A percentile compares a stretch with the other conserved stretches of the same genome.
Conservation (phyloP, 768 basidiomycete species). For the Rossbeevera mucosa region DNA sequence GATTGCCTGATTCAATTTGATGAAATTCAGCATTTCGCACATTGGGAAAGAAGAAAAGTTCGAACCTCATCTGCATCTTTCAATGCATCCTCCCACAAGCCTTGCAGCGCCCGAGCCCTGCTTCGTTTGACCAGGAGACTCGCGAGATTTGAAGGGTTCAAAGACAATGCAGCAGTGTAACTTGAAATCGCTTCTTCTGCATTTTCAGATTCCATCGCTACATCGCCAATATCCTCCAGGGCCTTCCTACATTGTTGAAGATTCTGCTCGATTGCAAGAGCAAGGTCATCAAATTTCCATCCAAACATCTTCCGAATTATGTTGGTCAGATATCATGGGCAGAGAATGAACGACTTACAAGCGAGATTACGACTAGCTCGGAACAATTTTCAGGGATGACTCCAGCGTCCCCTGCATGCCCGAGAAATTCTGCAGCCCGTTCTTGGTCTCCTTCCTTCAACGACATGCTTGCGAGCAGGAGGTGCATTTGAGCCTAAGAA, state of each 20-base stretch:
- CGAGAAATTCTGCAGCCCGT: not conserved
- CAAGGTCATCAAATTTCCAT: constrained; percentile 9
- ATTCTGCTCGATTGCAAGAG: not conserved
- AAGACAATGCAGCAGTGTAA: constrained; percentile 1
- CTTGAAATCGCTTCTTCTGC: not conserved
- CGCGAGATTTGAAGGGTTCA: not conserved
- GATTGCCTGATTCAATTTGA: not conserved
- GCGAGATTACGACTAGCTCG: constrained; percentile 2
- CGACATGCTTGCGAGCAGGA: not conserved
- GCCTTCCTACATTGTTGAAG: not conserved
- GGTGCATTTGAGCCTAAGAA: constrained; percentile 5
- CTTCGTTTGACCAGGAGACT: constrained; percentile 9
- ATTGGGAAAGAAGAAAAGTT: no score
- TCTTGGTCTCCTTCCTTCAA: not conserved
- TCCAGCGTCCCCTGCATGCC: not conserved
- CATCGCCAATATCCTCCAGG: not conserved
- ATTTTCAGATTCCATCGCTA: not conserved
- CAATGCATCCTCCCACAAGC: constrained; percentile 7
- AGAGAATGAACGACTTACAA: not conserved
- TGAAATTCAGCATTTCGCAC: not conserved
- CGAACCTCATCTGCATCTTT: constrained; percentile 12
- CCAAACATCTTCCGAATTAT: constrained; percentile 3
- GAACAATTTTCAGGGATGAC: not conserved
- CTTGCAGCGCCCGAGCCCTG: not conserved
- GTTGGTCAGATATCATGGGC: not conserved